Evolutionary conservation across 495 filamentous ascomycete species (phyloP).

Genomic region (Aspergillus bridgeri): DNA sequence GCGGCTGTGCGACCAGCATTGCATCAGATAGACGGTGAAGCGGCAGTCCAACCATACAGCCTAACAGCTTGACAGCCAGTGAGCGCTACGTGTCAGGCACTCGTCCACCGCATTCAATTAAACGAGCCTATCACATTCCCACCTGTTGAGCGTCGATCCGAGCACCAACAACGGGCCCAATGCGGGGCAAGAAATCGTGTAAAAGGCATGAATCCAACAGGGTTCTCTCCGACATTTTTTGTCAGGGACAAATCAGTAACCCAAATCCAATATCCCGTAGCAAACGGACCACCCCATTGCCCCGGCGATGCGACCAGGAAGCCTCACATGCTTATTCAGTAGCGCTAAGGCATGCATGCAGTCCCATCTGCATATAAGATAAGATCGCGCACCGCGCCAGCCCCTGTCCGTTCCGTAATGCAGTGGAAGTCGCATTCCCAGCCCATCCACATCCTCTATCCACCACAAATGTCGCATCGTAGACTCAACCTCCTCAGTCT

Average conservation of each 20-base stretch:
- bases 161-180: not conserved
- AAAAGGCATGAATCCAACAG: not conserved
- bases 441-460: not conserved
- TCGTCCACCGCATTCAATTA: not conserved
- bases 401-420: not conserved
- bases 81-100: not conserved
- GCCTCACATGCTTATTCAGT: not conserved
- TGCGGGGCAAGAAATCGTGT: not conserved
- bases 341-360: not conserved
- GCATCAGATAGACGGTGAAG: not conserved
- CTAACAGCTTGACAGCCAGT: not conserved
- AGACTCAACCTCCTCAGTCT: constrained; percentile 39
- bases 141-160: not conserved
- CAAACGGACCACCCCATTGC: not conserved
- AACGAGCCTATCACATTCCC: not conserved
- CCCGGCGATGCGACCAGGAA: not conserved
- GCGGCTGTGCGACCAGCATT: not conserved
- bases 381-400: not conserved
- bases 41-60: not conserved
- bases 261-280: not conserved
- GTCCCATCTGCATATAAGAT: not conserved
- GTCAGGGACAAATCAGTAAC: not conserved
- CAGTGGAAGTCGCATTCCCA: too few species aligned
- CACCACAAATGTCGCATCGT: constrained; percentile 18
- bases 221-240: not conserved